Conservation (phyloP, 768 basidiomycete genomes). For the Tulasnella sp. region DNA sequence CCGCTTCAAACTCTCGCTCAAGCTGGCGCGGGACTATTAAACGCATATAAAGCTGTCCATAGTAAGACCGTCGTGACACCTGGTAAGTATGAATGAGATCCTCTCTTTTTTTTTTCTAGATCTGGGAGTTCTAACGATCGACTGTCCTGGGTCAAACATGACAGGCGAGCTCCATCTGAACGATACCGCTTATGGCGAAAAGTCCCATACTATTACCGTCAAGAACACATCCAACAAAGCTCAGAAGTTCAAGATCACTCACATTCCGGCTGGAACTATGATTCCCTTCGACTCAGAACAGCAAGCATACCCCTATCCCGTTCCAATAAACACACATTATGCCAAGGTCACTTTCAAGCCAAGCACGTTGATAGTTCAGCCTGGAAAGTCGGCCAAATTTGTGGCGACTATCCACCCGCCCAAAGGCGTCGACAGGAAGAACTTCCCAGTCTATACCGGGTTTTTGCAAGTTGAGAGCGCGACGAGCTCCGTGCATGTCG, state of each 20-base stretch:
- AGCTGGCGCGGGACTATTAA: conserved; percentile 35
- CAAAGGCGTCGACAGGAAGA: conserved; percentile 40
- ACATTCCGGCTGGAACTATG: conserved; percentile 58
- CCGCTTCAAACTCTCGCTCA: conserved; percentile 32
- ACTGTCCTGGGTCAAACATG: too few relatives aligned
- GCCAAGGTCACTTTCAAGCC: conserved; percentile 50
- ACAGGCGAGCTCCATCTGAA: conserved; percentile 41
- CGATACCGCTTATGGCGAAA: conserved; percentile 38
- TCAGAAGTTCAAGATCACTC: conserved; percentile 49
- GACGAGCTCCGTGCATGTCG: conserved; percentile 19
- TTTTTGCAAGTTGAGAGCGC: conserved; percentile 46
- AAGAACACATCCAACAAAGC: conserved; percentile 48
- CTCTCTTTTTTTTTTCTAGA: not conserved
- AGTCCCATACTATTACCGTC: conserved; percentile 38
- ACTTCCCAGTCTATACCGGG: conserved; percentile 59
- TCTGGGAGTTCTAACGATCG: not conserved
- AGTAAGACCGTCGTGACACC: conserved; percentile 38
- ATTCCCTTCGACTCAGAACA: conserved; percentile 45
- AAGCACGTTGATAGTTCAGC: conserved; percentile 45
- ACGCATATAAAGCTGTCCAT: conserved; percentile 40
- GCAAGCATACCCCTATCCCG: conserved; percentile 46
- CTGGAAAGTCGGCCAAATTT: conserved; percentile 46
- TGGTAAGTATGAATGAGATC: not conserved
- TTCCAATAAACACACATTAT: conserved; percentile 46
- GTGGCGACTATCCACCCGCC: conserved; percentile 50